Percentiles rank a stretch among this genome's conserved stretches.
phyloP scores from a whole-genome alignment of 108 stramenopile species.

The Nannochloropsis granulata region DNA sequence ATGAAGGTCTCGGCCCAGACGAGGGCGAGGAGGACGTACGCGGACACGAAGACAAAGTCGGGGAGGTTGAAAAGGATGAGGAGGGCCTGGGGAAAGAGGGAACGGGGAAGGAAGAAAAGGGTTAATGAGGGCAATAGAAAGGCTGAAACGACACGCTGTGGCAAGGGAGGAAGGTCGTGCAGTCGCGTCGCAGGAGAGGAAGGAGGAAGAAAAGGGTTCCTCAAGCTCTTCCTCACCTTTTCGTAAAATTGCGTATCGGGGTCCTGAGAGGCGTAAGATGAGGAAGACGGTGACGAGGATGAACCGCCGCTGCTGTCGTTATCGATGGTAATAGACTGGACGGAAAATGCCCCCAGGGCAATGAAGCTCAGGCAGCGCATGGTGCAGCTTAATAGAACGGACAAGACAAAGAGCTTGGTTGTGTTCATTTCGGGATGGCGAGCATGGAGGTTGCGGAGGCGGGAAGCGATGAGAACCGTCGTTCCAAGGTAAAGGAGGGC shows the following conservation, averaged over 20 bases:
- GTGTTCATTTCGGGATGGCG: conserved; percentile 24
- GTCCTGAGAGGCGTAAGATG: background rate
- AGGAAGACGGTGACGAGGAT: background rate
- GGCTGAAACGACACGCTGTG: background rate
- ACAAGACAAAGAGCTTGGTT: conserved; percentile 60
- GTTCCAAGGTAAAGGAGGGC: conserved; percentile 31
- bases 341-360: conserved; percentile 53
- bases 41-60: conserved; percentile 62
- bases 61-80: conserved; percentile 68
- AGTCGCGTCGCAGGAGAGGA: background rate
- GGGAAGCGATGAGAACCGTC: background rate
- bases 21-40: conserved; percentile 58
- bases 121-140: background rate
- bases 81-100: conserved; percentile 16
- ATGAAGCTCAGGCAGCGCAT: conserved; percentile 62
- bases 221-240: conserved; percentile 20
- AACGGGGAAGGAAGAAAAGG: background rate
- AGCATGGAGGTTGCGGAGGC: conserved; percentile 11
- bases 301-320: conserved; percentile 33
- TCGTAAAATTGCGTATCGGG: conserved; percentile 54
- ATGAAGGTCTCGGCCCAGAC: conserved; percentile 70
- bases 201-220: background rate
- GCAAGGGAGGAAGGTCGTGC: background rate
- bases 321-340: conserved; percentile 55
- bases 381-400: conserved; percentile 51